phyloP scores from a whole-genome alignment of 352 stramenopile species.

The Phytophthora ramorum region DNA sequence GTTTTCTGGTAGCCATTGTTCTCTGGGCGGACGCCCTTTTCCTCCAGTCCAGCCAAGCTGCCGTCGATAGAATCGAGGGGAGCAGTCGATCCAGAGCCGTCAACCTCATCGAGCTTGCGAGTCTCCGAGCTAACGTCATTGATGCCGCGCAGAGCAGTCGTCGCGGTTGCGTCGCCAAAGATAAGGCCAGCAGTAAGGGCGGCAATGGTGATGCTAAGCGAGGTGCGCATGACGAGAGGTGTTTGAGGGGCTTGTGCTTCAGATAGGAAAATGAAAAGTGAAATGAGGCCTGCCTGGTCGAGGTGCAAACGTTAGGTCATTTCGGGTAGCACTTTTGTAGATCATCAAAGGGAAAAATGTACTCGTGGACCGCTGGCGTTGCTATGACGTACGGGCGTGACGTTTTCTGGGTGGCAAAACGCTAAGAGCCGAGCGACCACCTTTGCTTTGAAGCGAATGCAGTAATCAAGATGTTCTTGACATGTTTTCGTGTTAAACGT shows the following conservation, averaged over 20 bases:
- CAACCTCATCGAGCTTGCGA: slow-evolving; percentile 6
- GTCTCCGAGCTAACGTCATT: slow-evolving; percentile 7
- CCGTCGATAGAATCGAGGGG: slow-evolving; percentile 4
- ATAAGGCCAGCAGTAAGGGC: slow-evolving; percentile 1
- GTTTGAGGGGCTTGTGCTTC: not conserved
- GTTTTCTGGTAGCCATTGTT: slow-evolving; percentile 9
- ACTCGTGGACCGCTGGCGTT: no score
- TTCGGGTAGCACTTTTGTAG: not conserved
- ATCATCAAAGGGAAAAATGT: no score
- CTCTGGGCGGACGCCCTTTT: not conserved
- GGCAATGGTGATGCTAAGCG: not conserved
- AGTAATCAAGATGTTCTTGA: no score
- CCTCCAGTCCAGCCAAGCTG: slow-evolving; percentile 8
- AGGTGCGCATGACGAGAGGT: slow-evolving; percentile 14
- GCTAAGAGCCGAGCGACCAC: no score
- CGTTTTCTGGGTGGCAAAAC: no score
- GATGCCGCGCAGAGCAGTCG: slow-evolving; percentile 4
- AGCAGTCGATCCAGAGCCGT: slow-evolving; percentile 8
- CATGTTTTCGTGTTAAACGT: not conserved
- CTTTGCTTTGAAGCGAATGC: no score
- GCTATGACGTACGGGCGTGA: no score
- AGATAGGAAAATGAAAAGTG: slow-evolving; percentile 14
- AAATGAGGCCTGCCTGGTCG: not conserved
- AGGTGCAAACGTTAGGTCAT: not conserved
- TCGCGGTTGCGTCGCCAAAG: not conserved